phyloP scores from a whole-genome alignment of 2,329 filamentous ascomycete species.

The Chrysosporium keratinophilum region DNA sequence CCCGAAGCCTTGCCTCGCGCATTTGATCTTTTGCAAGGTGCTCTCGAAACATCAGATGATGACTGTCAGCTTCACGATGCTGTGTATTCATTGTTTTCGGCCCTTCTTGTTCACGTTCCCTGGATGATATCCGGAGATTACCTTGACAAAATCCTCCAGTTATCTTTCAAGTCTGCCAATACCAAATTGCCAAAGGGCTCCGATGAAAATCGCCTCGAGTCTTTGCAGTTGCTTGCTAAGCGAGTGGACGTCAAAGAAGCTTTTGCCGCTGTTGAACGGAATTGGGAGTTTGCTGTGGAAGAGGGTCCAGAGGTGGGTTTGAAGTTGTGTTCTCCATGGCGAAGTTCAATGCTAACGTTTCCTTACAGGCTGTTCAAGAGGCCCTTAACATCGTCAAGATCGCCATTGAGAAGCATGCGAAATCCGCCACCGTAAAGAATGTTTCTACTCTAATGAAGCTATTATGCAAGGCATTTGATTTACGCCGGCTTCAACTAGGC shows the following conservation, averaged over 20 bases:
- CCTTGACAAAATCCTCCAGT: constrained; percentile 58
- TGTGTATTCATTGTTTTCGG: constrained; percentile 65
- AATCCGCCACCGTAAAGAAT: constrained; percentile 68
- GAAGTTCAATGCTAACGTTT: constrained; percentile 15
- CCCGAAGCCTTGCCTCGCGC: constrained; percentile 63
- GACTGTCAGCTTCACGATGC: constrained; percentile 67
- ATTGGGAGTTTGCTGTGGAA: constrained; percentile 56
- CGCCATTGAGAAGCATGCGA: constrained; percentile 66
- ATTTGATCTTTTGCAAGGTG: constrained; percentile 59
- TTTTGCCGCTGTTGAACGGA: constrained; percentile 60
- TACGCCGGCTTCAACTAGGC: constrained; percentile 34
- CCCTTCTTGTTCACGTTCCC: constrained; percentile 71
- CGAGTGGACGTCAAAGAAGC: constrained; percentile 68
- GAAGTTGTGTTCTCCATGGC: not conserved
- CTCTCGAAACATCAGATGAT: constrained; percentile 44
- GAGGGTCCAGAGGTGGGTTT: constrained; percentile 41
- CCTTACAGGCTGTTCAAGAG: constrained; percentile 52
- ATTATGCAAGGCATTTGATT: constrained; percentile 44
- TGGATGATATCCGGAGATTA: constrained; percentile 77
- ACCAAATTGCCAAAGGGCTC: constrained; percentile 52
- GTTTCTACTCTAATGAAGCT: constrained; percentile 56
- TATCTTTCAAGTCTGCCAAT: constrained; percentile 62
- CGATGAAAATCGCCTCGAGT: constrained; percentile 55
- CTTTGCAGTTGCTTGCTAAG: constrained; percentile 63
- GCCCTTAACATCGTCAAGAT: constrained; percentile 58